These are phyloP conservation scores for Russula virescens DNA, from an alignment of 768 basidiomycete genomes.

Conservation along the genomic window DNA sequence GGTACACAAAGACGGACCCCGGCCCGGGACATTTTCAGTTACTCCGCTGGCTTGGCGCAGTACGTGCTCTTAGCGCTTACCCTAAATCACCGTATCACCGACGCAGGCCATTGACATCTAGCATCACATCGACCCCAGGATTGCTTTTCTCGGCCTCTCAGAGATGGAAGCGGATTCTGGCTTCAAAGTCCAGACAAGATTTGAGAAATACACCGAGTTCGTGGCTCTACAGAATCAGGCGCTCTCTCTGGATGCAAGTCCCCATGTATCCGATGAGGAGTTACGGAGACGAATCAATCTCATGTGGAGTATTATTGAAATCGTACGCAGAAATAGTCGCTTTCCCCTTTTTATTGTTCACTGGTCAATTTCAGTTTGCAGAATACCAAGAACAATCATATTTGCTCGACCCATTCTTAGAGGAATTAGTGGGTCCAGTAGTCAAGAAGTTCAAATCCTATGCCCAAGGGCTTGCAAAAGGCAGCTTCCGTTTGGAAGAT, in stretches of 20 bases:
- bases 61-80: neutral
- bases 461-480: constrained; percentile 34
- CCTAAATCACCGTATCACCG: too few species aligned
- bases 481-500: constrained; percentile 5
- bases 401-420: constrained; percentile 85
- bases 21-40: neutral
- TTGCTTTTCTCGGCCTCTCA: neutral
- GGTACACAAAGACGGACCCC: neutral
- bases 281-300: constrained; percentile 1
- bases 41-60: neutral
- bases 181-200: constrained; percentile 43
- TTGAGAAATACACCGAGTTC: constrained; percentile 58
- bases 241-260: constrained; percentile 42
- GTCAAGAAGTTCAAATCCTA: constrained; percentile 57
- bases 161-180: constrained; percentile 38
- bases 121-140: neutral
- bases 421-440: constrained; percentile 69
- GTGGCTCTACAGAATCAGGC: constrained; percentile 44
- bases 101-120: neutral
- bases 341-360: neutral
- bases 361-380: constrained; percentile 50
- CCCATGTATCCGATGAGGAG: constrained; percentile 32
- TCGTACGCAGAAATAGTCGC: constrained; percentile 5
- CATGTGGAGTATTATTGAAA: constrained; percentile 8
- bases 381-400: constrained; percentile 92